A percentile compares a stretch with the other conserved stretches of the same genome.
These are phyloP conservation scores for Linum tenue DNA, from an alignment of 345 rosid genomes.

Conservation along the genomic window DNA sequence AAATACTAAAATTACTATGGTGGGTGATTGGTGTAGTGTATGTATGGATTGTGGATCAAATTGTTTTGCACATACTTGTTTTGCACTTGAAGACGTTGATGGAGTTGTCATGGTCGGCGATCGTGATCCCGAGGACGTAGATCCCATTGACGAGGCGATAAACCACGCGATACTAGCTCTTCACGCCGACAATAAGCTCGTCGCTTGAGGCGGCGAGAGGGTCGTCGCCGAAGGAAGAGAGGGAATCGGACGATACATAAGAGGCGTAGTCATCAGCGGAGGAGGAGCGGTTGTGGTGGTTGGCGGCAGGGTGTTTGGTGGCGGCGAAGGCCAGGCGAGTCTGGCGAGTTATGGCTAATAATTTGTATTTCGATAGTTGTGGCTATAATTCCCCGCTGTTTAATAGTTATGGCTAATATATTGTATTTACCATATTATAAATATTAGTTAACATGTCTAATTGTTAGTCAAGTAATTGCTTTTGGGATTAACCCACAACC, in stretches of 20 bases:
- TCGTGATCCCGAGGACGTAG: constrained; percentile 79
- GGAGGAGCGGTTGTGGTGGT: constrained; percentile 5
- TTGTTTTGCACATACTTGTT: too few species aligned
- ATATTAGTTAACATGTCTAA: too few species aligned
- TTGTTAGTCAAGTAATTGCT: too few species aligned
- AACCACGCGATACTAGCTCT: constrained; percentile 88
- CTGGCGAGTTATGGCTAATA: constrained; percentile 29
- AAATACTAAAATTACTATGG: too few species aligned
- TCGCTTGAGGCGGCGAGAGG: constrained; percentile 93
- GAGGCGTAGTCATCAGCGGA: constrained; percentile 22
- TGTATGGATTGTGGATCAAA: too few species aligned
- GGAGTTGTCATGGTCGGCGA: constrained; percentile 79
- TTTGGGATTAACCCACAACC: too few species aligned
- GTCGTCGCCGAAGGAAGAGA: constrained; percentile 78
- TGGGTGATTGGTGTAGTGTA: too few species aligned
- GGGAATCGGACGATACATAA: constrained; percentile 27
- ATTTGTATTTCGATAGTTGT: too few species aligned
- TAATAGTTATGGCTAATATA: too few species aligned
- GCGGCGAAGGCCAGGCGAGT: too few species aligned
- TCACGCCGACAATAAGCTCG: constrained; percentile 90
- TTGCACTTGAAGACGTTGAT: constrained; percentile 87
- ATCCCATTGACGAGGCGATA: constrained; percentile 90
- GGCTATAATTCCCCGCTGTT: too few species aligned
- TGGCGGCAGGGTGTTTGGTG: constrained; percentile 26
- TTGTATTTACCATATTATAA: too few species aligned